Evolutionary conservation across 805 yeast species (phyloP), one percentile per base, ranked within the genome.

Genomic region (Henningerozyma blattae): DNA sequence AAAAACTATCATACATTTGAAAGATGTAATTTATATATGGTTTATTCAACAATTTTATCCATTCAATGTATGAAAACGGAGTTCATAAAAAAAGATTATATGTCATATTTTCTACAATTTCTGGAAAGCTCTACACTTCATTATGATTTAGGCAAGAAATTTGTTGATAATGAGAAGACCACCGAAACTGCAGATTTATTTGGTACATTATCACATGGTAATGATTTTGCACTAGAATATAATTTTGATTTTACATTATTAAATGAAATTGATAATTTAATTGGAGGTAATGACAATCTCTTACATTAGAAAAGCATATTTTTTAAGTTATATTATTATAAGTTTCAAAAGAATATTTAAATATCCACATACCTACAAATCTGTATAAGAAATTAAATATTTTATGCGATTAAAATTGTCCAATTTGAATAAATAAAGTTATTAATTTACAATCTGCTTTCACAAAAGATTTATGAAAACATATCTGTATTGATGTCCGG

Each of bases 221-320:
- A 46, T 18, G 50, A 50, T 36, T 50, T 52, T 35, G 50, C 52
- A 4, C 35, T 52, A n/a, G 55, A 50, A 34, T 50, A 50, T 19
- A 50, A 52, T 36, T 47, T 52, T 29, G 56, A 52, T 34, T 48
- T 52, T 27, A 52, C 53, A 2, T 39, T 52, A 18, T 27, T 52
- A 18, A 52, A 52, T 33, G 55, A 50, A 34, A 52, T 52, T 25
- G 56, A 52, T 37, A 50, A 44, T 12, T 34, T 48, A 15, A 48
- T 50, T 18, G 52, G 44, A 16, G 35, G 38, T 14, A 24, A 12
- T 24, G 27, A n/a, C n/a, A n/a, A n/a, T n/a, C n/a, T n/a, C n/a
- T n/a, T n/a, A n/a, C n/a, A n/a, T n/a, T n/a, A n/a, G n/a, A n/a
- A n/a, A n/a, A n/a, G n/a, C n/a, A n/a, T n/a, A n/a, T n/a, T n/a